Conservation (phyloP, 176 grass and related monocot species). For the Oryza officinalis region DNA sequence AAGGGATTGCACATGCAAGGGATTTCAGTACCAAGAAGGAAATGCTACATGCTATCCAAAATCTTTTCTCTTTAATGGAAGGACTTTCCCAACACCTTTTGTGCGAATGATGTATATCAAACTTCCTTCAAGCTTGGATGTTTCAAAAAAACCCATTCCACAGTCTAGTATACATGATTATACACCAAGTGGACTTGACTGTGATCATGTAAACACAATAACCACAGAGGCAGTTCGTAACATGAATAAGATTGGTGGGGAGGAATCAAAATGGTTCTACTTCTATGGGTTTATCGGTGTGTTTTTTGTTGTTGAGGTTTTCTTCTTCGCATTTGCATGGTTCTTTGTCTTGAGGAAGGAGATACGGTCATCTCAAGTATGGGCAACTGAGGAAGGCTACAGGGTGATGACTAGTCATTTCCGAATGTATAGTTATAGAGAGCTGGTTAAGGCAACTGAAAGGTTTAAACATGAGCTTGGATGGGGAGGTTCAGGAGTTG, state of each 20-base stretch:
- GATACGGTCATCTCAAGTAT: constrained; percentile 31
- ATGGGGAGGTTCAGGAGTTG: constrained; percentile 41
- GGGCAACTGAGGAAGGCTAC: constrained; percentile 48
- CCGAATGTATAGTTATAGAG: constrained; percentile 45
- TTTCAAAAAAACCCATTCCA: not conserved
- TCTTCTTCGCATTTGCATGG: constrained; percentile 49
- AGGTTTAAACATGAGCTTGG: constrained; percentile 46
- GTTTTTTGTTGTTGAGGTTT: constrained; percentile 38
- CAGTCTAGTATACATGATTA: constrained; percentile 36
- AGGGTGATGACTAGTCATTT: constrained; percentile 46
- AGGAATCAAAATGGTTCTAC: constrained; percentile 32
- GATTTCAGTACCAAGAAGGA: constrained; percentile 48
- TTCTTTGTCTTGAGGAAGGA: constrained; percentile 51
- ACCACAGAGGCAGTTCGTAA: not conserved
- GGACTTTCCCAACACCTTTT: constrained; percentile 28
- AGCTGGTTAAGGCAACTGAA: constrained; percentile 44
- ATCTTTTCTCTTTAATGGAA: constrained; percentile 47
- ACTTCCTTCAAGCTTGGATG: constrained; percentile 11
- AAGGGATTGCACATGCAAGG: constrained; percentile 41
- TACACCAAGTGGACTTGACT: not conserved
- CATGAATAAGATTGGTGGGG: not conserved
- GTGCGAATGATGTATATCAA: constrained; percentile 58
- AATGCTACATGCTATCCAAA: constrained; percentile 56
- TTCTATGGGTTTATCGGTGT: constrained; percentile 38
- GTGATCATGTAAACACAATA: not conserved